Evolutionary conservation across 164 flowering plant species (phyloP).

Genomic region (Buxus sempervirens): DNA sequence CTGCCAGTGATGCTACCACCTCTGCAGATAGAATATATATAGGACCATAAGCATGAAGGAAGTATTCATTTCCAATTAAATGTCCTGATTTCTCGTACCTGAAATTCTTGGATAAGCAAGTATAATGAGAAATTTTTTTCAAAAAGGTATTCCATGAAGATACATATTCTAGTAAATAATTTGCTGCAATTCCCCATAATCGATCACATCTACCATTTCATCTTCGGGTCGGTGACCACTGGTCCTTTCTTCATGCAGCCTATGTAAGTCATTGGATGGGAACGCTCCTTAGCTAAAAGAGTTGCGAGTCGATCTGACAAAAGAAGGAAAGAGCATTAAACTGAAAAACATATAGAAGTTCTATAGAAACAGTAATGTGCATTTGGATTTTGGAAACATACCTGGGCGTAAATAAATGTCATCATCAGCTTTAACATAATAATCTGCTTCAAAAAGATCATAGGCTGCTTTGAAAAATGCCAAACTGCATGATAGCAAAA

Average conservation of each 20-base stretch:
- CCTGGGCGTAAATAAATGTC: constrained; percentile 72
- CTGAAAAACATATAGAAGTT: neutral
- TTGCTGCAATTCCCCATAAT: neutral
- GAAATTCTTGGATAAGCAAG: constrained; percentile 12
- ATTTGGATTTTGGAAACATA: constrained; percentile 9
- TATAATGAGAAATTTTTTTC: neutral
- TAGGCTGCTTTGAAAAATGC: constrained; percentile 77
- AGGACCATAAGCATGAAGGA: constrained; percentile 74
- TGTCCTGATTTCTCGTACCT: constrained; percentile 54
- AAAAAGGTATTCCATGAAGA: neutral
- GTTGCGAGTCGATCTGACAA: constrained; percentile 66
- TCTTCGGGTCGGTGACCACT: constrained; percentile 64
- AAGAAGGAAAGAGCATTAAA: constrained; percentile 2
- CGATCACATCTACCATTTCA: constrained; percentile 50
- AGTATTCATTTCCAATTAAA: constrained; percentile 58
- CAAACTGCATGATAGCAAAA: constrained; percentile 33
- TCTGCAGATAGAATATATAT: constrained; percentile 66
- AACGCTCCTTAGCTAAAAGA: constrained; percentile 69
- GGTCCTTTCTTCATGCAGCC: constrained; percentile 93
- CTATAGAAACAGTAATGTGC: neutral
- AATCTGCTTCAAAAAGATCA: constrained; percentile 64
- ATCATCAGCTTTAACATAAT: constrained; percentile 76
- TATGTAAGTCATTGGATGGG: constrained; percentile 52
- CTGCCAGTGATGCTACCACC: constrained; percentile 46
- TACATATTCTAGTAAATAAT: neutral